Conservation (phyloP, 176 grass and related monocot genomes). For the Zoysia pacifica region DNA sequence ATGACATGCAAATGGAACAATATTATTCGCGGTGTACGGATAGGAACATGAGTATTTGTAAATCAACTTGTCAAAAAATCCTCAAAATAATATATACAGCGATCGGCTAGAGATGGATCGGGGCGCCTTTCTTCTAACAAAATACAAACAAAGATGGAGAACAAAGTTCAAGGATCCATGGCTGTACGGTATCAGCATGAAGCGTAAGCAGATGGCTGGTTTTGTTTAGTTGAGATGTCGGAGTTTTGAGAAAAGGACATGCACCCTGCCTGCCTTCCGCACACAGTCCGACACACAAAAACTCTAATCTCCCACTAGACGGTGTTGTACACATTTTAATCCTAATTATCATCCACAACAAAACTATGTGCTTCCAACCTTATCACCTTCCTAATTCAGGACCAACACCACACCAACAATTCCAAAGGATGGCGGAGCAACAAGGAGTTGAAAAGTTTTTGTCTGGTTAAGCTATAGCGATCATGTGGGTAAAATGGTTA, state of each 20-base stretch:
- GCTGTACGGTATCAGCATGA: slow-evolving; percentile 12
- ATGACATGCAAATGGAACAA: slow-evolving; percentile 20
- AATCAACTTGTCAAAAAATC: slow-evolving; percentile 19
- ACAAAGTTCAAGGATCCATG: neutral
- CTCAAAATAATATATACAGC: neutral
- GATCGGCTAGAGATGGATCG: slow-evolving; percentile 8
- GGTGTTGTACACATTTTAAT: slow-evolving; percentile 10
- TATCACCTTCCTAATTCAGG: slow-evolving; percentile 37
- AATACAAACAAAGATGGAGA: neutral
- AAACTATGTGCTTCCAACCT: slow-evolving; percentile 32
- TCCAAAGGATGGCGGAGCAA: neutral
- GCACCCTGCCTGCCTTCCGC: slow-evolving; percentile 40
- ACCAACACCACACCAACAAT: slow-evolving; percentile 27
- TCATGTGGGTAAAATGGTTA: neutral
- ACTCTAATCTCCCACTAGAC: slow-evolving; percentile 59
- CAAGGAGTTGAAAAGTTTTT: neutral
- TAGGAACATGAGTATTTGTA: neutral
- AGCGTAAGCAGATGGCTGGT: slow-evolving; percentile 18
- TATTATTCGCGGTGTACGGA: slow-evolving; percentile 19
- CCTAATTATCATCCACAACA: slow-evolving; percentile 39
- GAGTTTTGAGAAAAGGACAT: slow-evolving; percentile 49
- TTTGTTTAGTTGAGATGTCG: slow-evolving; percentile 56
- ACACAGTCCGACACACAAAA: slow-evolving; percentile 36
- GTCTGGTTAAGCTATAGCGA: neutral
- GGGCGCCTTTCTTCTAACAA: neutral